Evolutionary conservation across 2,329 filamentous ascomycete genomes (phyloP).

Genomic region (Verticillium alfalfae): DNA sequence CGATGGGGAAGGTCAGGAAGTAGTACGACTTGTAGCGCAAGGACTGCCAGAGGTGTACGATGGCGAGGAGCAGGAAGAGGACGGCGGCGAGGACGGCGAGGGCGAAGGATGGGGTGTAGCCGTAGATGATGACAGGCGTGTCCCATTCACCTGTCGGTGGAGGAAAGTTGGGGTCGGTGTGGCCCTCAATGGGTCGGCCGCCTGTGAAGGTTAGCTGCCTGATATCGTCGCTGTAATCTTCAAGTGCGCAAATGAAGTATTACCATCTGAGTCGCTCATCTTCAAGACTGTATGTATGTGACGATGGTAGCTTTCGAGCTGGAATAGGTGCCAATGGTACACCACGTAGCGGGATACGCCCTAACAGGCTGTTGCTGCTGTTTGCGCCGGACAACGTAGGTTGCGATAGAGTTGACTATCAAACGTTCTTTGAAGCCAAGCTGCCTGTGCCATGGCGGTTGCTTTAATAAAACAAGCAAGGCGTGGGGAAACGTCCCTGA

Average conservation of each 20-base stretch:
- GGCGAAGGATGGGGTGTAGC: slow-evolving; percentile 41
- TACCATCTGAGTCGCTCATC: slow-evolving; percentile 8
- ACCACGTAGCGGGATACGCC: background rate
- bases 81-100: slow-evolving; percentile 34
- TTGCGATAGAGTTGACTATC: background rate
- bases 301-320: background rate
- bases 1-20: slow-evolving; percentile 38
- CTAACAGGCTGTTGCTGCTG: background rate
- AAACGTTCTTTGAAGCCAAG: background rate
- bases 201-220: background rate
- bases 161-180: slow-evolving; percentile 46
- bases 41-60: slow-evolving; percentile 29
- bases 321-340: too few species aligned
- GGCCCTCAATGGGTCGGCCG: slow-evolving; percentile 21
- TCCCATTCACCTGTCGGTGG: slow-evolving; percentile 39
- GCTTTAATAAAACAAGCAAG: background rate
- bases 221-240: background rate
- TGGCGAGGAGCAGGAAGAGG: slow-evolving; percentile 35
- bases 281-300: too few species aligned
- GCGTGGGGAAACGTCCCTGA: background rate
- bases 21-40: slow-evolving; percentile 35
- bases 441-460: background rate
- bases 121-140: slow-evolving; percentile 43
- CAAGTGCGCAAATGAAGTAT: background rate
- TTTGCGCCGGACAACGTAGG: background rate